Evolutionary conservation across 768 basidiomycete genomes (phyloP).

Genomic region (Lactarius deliciosus): DNA sequence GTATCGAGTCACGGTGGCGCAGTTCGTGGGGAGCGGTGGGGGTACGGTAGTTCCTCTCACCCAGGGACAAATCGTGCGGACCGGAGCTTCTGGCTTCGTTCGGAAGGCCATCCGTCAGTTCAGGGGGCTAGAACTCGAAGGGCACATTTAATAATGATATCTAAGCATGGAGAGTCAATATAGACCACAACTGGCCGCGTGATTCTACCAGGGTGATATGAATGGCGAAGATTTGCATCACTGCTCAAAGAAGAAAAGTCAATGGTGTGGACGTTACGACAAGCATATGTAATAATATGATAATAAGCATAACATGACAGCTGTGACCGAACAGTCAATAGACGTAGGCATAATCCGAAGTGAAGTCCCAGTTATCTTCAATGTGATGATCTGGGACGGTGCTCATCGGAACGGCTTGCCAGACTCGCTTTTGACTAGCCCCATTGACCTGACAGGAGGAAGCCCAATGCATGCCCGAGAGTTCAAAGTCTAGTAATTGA

Average conservation of each 20-base stretch:
- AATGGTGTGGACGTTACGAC: conserved; percentile 11
- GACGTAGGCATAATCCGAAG: conserved; percentile 28
- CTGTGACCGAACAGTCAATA: conserved; percentile 20
- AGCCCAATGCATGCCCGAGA: conserved; percentile 73
- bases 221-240: conserved; percentile 4
- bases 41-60: conserved; percentile 14
- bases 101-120: conserved; percentile 24
- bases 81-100: conserved; percentile 26
- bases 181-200: conserved; percentile 12
- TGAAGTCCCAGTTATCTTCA: conserved; percentile 25
- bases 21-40: conserved; percentile 48
- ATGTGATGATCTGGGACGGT: conserved; percentile 17
- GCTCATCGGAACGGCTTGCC: conserved; percentile 27
- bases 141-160: conserved; percentile 8
- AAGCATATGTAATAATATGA: conserved; percentile 25
- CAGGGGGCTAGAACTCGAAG: conserved; percentile 21
- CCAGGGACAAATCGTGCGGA: conserved; percentile 19
- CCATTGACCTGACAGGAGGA: conserved; percentile 27
- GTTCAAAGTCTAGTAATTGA: conserved; percentile 65
- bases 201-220: conserved; percentile 5
- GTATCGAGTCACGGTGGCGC: conserved; percentile 69
- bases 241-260: conserved; percentile 3
- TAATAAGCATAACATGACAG: conserved; percentile 26
- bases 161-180: conserved; percentile 13
- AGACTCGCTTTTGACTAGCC: conserved; percentile 24